Evolutionary conservation across 345 rosid species (phyloP), one percentile per base, ranked within the genome.

Genomic region (thale cress (Arabidopsis thaliana)): DNA sequence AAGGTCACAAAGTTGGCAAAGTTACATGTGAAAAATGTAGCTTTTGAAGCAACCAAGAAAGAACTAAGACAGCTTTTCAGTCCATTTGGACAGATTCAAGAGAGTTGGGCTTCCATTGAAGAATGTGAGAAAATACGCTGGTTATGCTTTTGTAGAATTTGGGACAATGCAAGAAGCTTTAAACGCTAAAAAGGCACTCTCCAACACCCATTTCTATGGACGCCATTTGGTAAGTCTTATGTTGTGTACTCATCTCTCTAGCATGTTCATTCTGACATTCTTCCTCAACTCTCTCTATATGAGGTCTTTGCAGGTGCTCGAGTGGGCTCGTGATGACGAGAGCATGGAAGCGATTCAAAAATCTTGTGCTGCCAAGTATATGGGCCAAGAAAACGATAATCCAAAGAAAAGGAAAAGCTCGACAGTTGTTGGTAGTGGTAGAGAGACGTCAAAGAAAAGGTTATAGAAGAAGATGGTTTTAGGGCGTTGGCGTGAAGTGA

Each of bases 31-130:
- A 89, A 79, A 80, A 91, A 94, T 78, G 96, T 94, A 60, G 96
- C 98, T 69, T 94, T 94, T 63, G 96, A 94, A 79, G 97, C 98
- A 63, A 94, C 97, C 4, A 80, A 84, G 79, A 91, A 91, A 75
- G 98, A 94, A 79, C 81, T 94, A 46, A 85, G 87, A 80, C 96
- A 88, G 82, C 85, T 94, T 36, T 91, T 91, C 80, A 85, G 96
- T 80, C 92, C 98, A 51, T 91, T 91, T 70, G 98, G 97, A 76
- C 96, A 91, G 98, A 79, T 94, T 94, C 75, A 94, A 91, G 86
- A 87, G 96, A 77, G 62, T 87, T 69, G 80, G 97, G 79, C 76
- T 90, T 73, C 98, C 98, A 10, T 87, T 74, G 91, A 90, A 53
- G 89, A 89, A 78, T 83, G 76, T 76, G 0, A 76, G 65, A 51